These are phyloP conservation scores for Rhexocercosporidium sp. DNA, from an alignment of 2,329 filamentous ascomycete genomes.

Conservation along the genomic window DNA sequence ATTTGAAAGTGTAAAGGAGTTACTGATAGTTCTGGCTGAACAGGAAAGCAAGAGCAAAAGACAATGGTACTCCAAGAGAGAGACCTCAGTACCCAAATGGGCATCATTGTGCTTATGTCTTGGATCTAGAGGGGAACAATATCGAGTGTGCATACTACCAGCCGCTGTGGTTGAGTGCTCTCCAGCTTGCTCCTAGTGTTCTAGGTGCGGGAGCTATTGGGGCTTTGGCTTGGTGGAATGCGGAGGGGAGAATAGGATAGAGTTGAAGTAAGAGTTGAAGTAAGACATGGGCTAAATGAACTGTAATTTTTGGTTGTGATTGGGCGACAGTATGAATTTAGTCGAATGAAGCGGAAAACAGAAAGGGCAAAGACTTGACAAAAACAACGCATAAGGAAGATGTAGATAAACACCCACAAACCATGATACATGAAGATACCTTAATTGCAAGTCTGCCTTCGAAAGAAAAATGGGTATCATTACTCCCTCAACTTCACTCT, in stretches of 20 bases:
- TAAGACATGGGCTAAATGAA: no score
- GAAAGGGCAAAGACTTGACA: background rate
- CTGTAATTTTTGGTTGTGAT: no score
- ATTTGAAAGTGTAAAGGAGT: background rate
- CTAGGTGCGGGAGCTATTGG: conserved; percentile 15
- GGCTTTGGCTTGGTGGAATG: conserved; percentile 12
- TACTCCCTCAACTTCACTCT: background rate
- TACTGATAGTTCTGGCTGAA: conserved; percentile 26
- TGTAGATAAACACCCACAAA: background rate
- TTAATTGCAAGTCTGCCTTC: no score
- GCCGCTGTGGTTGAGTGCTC: conserved; percentile 26
- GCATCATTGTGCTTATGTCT: conserved; percentile 25
- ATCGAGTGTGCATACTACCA: conserved; percentile 30
- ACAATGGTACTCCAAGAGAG: conserved; percentile 23
- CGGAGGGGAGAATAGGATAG: background rate
- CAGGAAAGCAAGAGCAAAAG: conserved; percentile 26
- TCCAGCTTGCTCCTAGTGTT: conserved; percentile 20
- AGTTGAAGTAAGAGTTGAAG: background rate
- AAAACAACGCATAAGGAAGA: background rate
- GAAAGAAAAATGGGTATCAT: conserved; percentile 23
- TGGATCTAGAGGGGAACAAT: conserved; percentile 29
- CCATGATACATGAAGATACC: no score
- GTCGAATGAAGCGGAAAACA: background rate
- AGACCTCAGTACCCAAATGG: conserved; percentile 24
- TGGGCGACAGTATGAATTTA: no score